phyloP scores from a whole-genome alignment of 2,329 filamentous ascomycete genomes.

The Scortechinia acanthostroma region DNA sequence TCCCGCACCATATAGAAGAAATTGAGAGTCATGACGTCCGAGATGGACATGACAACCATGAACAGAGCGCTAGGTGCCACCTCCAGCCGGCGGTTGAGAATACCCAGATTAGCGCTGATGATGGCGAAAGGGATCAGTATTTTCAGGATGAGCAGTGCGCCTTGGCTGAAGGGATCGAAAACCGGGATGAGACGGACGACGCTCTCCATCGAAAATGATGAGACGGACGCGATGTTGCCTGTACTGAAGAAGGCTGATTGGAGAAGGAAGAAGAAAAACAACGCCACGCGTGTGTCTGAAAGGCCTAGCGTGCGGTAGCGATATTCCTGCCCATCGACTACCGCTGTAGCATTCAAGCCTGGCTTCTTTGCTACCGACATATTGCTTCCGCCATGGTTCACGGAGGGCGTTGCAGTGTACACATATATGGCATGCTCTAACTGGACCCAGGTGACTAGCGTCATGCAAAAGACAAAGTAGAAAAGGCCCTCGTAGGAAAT shows the following conservation, averaged over 20 bases:
- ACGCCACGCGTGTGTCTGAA: slow-evolving; percentile 76
- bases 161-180: slow-evolving; percentile 90
- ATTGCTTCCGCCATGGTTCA: background rate
- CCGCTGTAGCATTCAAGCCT: slow-evolving; percentile 11
- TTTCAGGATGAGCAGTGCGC: slow-evolving; percentile 78
- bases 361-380: background rate
- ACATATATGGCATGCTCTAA: slow-evolving; percentile 73
- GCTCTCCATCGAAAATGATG: slow-evolving; percentile 86
- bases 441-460: slow-evolving; percentile 81
- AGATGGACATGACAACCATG: slow-evolving; percentile 87
- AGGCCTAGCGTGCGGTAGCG: slow-evolving; percentile 63
- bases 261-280: slow-evolving; percentile 92
- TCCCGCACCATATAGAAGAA: slow-evolving; percentile 98
- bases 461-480: slow-evolving; percentile 81
- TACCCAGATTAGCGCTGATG: slow-evolving; percentile 87
- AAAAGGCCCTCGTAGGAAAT: slow-evolving; percentile 97
- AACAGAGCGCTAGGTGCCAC: slow-evolving; percentile 85
- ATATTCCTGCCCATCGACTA: background rate
- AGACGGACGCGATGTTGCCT: slow-evolving; percentile 89
- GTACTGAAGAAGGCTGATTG: slow-evolving; percentile 97
- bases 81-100: slow-evolving; percentile 76
- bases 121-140: slow-evolving; percentile 87
- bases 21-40: slow-evolving; percentile 83
- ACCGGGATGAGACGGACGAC: slow-evolving; percentile 81
- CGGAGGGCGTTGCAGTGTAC: slow-evolving; percentile 19